Percentiles rank a stretch among this genome's conserved stretches.
Conservation (phyloP, 306 rosid genomes). For the Quercus robur region DNA sequence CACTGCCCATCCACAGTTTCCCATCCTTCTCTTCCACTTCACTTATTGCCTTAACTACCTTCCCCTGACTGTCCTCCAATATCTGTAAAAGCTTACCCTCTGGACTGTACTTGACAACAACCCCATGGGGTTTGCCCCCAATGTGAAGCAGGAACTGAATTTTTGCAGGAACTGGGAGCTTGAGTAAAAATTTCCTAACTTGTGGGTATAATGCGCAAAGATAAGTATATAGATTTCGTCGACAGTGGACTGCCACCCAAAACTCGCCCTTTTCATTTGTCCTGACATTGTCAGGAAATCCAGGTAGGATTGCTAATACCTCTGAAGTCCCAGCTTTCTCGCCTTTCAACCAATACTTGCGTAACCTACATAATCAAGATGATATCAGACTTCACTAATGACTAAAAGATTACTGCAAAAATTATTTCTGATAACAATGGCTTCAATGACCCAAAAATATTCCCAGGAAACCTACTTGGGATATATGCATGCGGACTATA, state of each 20-base stretch:
- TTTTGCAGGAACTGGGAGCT: slow-evolving; percentile 69
- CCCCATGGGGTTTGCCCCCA: slow-evolving; percentile 60
- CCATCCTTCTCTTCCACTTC: slow-evolving; percentile 97
- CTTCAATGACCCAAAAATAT: not conserved
- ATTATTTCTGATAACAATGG: not conserved
- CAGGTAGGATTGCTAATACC: slow-evolving; percentile 71
- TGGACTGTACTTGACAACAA: slow-evolving; percentile 67
- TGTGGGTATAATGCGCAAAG: slow-evolving; percentile 48
- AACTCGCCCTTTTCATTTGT: slow-evolving; percentile 77
- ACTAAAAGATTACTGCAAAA: not conserved
- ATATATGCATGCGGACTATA: not conserved
- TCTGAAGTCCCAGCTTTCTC: slow-evolving; percentile 80
- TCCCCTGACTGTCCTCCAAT: slow-evolving; percentile 80
- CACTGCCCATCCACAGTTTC: slow-evolving; percentile 90
- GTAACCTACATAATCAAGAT: slow-evolving; percentile 41
- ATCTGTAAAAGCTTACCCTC: slow-evolving; percentile 79
- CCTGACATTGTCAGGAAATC: slow-evolving; percentile 86
- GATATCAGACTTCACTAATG: not conserved
- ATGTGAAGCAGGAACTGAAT: slow-evolving; percentile 60
- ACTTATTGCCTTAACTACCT: slow-evolving; percentile 83
- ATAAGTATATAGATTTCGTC: slow-evolving; percentile 37
- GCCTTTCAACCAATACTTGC: slow-evolving; percentile 85
- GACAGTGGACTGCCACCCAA: slow-evolving; percentile 81
- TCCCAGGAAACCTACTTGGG: not conserved
- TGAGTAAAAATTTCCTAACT: slow-evolving; percentile 61